A percentile compares a stretch with the other conserved stretches of the same genome.
Evolutionary conservation across 768 basidiomycete genomes (phyloP).

Genomic region (Pholiota molesta): DNA sequence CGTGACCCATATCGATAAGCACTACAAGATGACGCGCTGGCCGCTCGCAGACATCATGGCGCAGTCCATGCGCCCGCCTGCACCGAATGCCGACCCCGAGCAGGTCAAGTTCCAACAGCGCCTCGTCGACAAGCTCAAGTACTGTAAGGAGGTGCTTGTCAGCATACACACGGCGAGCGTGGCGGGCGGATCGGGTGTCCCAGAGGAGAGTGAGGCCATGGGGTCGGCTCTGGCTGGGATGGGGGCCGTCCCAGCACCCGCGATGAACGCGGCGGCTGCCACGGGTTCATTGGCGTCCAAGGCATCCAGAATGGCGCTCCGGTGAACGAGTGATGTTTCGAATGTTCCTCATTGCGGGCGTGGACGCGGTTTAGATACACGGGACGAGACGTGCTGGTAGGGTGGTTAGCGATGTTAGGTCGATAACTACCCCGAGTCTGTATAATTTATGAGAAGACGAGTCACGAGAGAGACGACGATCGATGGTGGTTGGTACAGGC

Average conservation of each 20-base stretch:
- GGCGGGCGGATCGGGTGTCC: constrained; percentile 28
- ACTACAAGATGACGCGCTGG: constrained; percentile 76
- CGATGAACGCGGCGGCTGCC: neutral
- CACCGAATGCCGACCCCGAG: constrained; percentile 48
- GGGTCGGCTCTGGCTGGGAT: constrained; percentile 10
- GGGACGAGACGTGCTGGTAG: neutral
- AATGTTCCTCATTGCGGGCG: neutral
- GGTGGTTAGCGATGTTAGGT: neutral
- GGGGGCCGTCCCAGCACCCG: neutral
- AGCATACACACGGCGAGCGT: constrained; percentile 68
- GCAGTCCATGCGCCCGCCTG: constrained; percentile 37
- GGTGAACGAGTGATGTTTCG: neutral
- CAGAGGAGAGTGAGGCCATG: constrained; percentile 27
- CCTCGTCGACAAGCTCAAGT: constrained; percentile 80
- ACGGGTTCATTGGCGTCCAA: constrained; percentile 13
- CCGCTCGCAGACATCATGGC: constrained; percentile 73
- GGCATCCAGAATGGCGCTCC: constrained; percentile 21
- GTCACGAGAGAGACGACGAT: neutral
- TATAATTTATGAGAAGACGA: neutral
- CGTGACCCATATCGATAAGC: constrained; percentile 91
- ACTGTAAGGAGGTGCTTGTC: constrained; percentile 81
- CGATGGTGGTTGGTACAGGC: constrained; percentile 5
- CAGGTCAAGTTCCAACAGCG: constrained; percentile 63
- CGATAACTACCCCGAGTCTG: neutral
- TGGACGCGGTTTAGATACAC: neutral